Percentiles rank a stretch among this genome's conserved stretches.
phyloP scores from a whole-genome alignment of 2,329 filamentous ascomycete species.

The Colletotrichum theobromicola region DNA sequence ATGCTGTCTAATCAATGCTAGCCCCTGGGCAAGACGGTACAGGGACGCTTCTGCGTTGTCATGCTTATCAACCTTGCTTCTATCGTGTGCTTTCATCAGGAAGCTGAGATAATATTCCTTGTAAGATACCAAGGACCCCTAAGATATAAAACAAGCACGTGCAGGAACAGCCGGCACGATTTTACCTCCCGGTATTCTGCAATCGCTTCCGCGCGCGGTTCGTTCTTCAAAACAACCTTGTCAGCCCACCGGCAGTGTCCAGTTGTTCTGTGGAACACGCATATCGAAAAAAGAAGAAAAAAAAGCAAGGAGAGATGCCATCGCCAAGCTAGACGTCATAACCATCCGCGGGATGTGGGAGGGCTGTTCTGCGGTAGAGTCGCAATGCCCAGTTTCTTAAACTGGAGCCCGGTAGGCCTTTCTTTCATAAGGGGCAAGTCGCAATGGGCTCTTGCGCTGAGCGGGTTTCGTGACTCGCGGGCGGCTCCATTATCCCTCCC shows the following conservation, averaged over 20 bases:
- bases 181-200: background rate
- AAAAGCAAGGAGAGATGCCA: background rate
- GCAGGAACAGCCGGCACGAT: background rate
- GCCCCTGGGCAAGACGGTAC: background rate
- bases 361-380: background rate
- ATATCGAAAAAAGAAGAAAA: background rate
- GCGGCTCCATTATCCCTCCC: background rate
- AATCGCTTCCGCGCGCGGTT: background rate
- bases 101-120: background rate
- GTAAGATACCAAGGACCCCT: background rate
- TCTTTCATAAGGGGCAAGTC: background rate
- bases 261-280: background rate
- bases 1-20: background rate
- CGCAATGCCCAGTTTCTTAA: background rate
- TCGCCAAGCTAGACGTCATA: background rate
- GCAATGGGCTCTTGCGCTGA: background rate
- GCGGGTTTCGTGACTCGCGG: background rate
- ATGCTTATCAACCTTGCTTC: background rate
- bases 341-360: constrained; percentile 1
- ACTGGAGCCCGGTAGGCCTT: background rate
- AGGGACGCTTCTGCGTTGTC: background rate
- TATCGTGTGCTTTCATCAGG: background rate
- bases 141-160: background rate
- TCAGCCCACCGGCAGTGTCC: background rate
- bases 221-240: background rate